Conservation (phyloP, 805 yeast species). For the Ogataea saltuana region DNA sequence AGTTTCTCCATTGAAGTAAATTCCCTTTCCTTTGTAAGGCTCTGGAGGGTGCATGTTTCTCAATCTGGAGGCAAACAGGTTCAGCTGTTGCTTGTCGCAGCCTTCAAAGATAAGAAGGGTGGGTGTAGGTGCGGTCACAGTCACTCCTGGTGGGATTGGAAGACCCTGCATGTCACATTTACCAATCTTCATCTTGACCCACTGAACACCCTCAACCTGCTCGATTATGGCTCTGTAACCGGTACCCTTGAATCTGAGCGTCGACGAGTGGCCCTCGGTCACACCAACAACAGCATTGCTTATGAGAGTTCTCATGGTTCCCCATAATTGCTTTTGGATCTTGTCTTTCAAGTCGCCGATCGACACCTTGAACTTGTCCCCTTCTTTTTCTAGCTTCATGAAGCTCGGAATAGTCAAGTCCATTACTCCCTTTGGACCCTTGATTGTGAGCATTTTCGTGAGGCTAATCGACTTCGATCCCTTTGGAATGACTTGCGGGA, state of each 20-base stretch:
- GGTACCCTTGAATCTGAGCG: constrained; percentile 89
- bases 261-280: constrained; percentile 87
- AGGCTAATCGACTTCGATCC: constrained; percentile 62
- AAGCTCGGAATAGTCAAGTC: constrained; percentile 72
- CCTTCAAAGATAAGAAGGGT: constrained; percentile 87
- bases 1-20: constrained; percentile 88
- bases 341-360: constrained; percentile 61
- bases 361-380: constrained; percentile 38
- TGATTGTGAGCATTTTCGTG: constrained; percentile 57
- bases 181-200: constrained; percentile 82
- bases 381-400: constrained; percentile 44
- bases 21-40: constrained; percentile 98
- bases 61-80: constrained; percentile 82
- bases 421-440: constrained; percentile 78
- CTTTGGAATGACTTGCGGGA: constrained; percentile 62
- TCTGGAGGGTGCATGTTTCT: constrained; percentile 93
- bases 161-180: constrained; percentile 79
- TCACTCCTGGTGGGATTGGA: constrained; percentile 73
- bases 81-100: constrained; percentile 81
- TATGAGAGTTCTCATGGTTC: constrained; percentile 79
- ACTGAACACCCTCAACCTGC: constrained; percentile 49
- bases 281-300: constrained; percentile 84
- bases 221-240: constrained; percentile 91
- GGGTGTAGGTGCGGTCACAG: constrained; percentile 78
- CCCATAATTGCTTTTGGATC: constrained; percentile 90